phyloP scores from a whole-genome alignment of 371 early-diverging fungal species.

The Rozella allomycis region DNA sequence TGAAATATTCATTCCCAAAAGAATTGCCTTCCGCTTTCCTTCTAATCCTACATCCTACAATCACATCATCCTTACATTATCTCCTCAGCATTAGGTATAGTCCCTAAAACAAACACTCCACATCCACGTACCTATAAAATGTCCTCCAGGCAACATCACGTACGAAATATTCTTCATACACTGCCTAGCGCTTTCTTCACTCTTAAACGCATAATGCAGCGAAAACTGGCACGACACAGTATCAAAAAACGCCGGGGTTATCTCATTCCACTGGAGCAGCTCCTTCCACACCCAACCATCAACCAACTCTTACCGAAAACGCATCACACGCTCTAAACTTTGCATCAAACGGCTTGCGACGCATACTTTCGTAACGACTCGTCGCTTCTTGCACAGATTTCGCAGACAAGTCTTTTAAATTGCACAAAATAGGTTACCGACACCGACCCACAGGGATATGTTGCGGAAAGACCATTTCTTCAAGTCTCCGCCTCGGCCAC shows the following conservation, averaged over 20 bases:
- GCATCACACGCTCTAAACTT: too few relatives aligned
- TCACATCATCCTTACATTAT: conserved; percentile 45
- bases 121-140: conserved; percentile 82
- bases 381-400: too few relatives aligned
- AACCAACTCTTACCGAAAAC: too few relatives aligned
- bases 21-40: too few relatives aligned
- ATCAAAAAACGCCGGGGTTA: conserved; percentile 40
- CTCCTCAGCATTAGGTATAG: conserved; percentile 80
- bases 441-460: conserved; percentile 46
- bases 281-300: too few relatives aligned
- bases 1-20: not conserved
- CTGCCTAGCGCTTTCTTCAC: conserved; percentile 48
- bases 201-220: conserved; percentile 90
- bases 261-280: conserved; percentile 27
- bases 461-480: conserved; percentile 61
- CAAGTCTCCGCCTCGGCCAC: conserved; percentile 99
- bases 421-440: conserved; percentile 6
- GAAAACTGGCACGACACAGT: conserved; percentile 88
- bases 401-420: too few relatives aligned
- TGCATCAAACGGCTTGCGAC: too few relatives aligned
- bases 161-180: conserved; percentile 62
- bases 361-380: too few relatives aligned
- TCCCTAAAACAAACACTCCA: too few relatives aligned
- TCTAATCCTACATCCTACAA: too few relatives aligned
- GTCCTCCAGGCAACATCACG: conserved; percentile 56